A percentile compares a stretch with the other conserved stretches of the same genome.
These are phyloP conservation scores for Penicillium simplicissimum DNA, from an alignment of 495 filamentous ascomycete genomes.

Conservation along the genomic window DNA sequence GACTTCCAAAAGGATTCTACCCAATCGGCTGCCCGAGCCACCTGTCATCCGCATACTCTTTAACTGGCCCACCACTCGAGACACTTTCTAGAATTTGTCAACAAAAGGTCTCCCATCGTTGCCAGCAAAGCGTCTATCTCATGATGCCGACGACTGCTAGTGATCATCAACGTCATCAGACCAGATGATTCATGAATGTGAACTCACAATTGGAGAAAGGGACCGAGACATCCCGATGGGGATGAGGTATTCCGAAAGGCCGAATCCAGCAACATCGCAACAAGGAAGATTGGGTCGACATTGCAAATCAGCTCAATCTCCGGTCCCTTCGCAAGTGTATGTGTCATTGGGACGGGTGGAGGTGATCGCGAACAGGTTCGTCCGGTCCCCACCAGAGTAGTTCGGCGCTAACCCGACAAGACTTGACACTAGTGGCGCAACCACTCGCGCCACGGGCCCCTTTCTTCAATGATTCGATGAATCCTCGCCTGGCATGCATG, in stretches of 20 bases:
- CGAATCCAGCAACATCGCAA: constrained; percentile 4
- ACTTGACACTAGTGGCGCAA: constrained; percentile 16
- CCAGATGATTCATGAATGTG: background rate
- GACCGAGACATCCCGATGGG: background rate
- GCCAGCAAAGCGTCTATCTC: background rate
- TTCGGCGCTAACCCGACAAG: constrained; percentile 18
- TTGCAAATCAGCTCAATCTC: background rate
- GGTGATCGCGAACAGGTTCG: constrained; percentile 13
- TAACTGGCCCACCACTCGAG: background rate
- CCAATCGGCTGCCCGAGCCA: background rate
- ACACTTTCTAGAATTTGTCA: background rate
- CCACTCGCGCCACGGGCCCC: constrained; percentile 4
- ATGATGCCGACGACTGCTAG: background rate
- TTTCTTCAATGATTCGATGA: constrained; percentile 11
- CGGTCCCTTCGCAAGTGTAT: constrained; percentile 3
- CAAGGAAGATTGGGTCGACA: background rate
- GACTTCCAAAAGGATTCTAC: background rate
- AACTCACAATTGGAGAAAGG: constrained; percentile 1
- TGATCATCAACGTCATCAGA: background rate
- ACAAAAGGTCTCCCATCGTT: background rate
- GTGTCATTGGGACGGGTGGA: constrained; percentile 20
- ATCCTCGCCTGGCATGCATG: background rate
- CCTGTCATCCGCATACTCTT: background rate
- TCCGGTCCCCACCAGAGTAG: constrained; percentile 16
- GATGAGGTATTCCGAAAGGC: background rate